Evolutionary conservation across 768 basidiomycete genomes (phyloP), one percentile per base, ranked within the genome.

Genomic region (Rhodotorula kratochvilovae): DNA sequence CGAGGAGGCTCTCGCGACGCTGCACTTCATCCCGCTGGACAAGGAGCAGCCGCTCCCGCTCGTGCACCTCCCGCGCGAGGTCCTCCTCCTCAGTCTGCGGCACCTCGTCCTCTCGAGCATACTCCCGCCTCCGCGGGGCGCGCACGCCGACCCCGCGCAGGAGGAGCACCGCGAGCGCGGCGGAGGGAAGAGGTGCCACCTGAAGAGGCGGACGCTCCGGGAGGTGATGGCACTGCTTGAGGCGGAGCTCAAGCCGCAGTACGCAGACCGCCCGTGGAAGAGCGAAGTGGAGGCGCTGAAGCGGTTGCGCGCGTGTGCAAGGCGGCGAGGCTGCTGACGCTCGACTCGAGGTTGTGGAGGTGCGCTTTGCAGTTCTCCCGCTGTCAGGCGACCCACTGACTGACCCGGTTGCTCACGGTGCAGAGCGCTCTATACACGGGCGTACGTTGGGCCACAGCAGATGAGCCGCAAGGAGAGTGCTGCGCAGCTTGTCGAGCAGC

Each of bases 21-120:
- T 74, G n/a, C 45, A 60, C 35, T 76, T 77, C 60, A 55, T 70
- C 51, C 73, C 68, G 2, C 64, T 60, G 27, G 67, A 72, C 54
- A 66, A 68, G 19, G 65, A 68, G 6, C 51, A 63, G 43, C 68
- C 70, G 0, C 58, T 74, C 16, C 66, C 60, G 15, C 63, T 78
- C 53, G 54, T 60, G 0, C 61, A 31, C 31, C 63, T 78, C 15
- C 76, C 76, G 5, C 74, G 60, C 51, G 77, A 78, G 33, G 61
- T 78, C 3, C 74, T 78, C 43, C 43, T 75, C 42, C 72, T 74
- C 50, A 67, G 77, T 58, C 54, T 76, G 0, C 55, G 56, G 6
- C 58, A 69, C 61, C 61, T 77, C 54, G 39, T 61, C 35, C 64
- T 74, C 46, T 68, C 73, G 23, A 35, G 60, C 12, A 65, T 74